phyloP scores from a whole-genome alignment of 305 asterid species.

The Monarda citriodora region DNA sequence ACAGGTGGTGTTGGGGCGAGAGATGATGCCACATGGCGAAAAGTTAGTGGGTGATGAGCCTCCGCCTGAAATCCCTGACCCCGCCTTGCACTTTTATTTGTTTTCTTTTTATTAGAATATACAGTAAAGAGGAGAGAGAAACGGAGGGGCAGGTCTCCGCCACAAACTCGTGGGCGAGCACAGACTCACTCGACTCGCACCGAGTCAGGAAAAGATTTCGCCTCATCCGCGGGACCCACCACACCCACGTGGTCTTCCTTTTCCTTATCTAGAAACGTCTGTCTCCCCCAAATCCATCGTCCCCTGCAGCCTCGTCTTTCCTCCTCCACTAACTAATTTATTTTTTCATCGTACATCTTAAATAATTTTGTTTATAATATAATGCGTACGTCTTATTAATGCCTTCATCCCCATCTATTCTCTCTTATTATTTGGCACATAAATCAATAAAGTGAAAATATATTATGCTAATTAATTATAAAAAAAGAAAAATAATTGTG shows the following conservation, averaged over 20 bases:
- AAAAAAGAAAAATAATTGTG: too few relatives aligned
- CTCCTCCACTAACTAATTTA: too few relatives aligned
- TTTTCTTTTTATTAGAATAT: slow-evolving; percentile 22
- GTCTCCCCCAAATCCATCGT: background rate
- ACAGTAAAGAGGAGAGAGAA: slow-evolving; percentile 18
- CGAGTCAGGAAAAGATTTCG: slow-evolving; percentile 13
- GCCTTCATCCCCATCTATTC: too few relatives aligned
- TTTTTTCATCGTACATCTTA: too few relatives aligned
- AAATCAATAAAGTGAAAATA: too few relatives aligned
- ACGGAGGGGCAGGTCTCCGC: slow-evolving; percentile 26
- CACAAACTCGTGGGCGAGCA: slow-evolving; percentile 37
- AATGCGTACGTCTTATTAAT: too few relatives aligned
- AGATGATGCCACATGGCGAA: slow-evolving; percentile 47
- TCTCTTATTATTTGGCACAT: too few relatives aligned
- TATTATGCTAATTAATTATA: too few relatives aligned
- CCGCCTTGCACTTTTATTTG: slow-evolving; percentile 64
- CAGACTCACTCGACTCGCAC: slow-evolving; percentile 17
- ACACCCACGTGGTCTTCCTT: slow-evolving; percentile 7
- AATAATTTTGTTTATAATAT: too few relatives aligned
- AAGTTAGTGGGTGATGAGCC: slow-evolving; percentile 38
- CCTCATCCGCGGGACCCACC: slow-evolving; percentile 23
- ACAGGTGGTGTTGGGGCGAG: slow-evolving; percentile 23
- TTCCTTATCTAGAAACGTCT: slow-evolving; percentile 12
- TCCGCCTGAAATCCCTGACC: slow-evolving; percentile 30
- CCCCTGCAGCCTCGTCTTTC: background rate